phyloP scores from a whole-genome alignment of 2,329 filamentous ascomycete genomes.

The Venturiaceae sp. region DNA sequence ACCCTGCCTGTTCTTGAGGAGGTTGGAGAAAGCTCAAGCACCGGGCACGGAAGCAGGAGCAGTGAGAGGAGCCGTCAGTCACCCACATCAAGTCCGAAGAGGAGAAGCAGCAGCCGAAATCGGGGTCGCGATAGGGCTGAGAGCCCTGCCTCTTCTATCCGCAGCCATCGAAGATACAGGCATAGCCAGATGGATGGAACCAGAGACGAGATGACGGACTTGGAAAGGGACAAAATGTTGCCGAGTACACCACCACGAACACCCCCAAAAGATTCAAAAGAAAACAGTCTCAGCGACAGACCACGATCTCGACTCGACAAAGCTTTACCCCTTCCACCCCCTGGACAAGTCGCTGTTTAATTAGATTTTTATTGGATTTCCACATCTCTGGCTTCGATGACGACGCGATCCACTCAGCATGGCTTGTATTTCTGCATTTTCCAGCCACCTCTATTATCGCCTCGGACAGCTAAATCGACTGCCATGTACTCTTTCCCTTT shows the following conservation, averaged over 20 bases:
- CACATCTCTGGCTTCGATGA: background rate
- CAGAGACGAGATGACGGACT: background rate
- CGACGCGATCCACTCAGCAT: background rate
- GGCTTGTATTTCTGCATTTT: background rate
- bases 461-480: too few species aligned
- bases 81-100: background rate
- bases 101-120: background rate
- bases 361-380: background rate
- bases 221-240: constrained; percentile 1
- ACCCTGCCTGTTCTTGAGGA: constrained; percentile 83
- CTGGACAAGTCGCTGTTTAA: background rate
- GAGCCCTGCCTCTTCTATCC: background rate
- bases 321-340: background rate
- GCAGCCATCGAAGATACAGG: background rate
- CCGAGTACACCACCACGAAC: background rate
- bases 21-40: constrained; percentile 65
- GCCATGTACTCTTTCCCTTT: too few species aligned
- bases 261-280: background rate
- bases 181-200: constrained; percentile 1
- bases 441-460: background rate
- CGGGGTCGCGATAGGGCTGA: background rate
- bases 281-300: background rate
- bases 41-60: constrained; percentile 34
- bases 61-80: background rate
- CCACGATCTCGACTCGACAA: constrained; percentile 1